Evolutionary conservation across 2,329 filamentous ascomycete species (phyloP).

Genomic region (Colletotrichum sp.): DNA sequence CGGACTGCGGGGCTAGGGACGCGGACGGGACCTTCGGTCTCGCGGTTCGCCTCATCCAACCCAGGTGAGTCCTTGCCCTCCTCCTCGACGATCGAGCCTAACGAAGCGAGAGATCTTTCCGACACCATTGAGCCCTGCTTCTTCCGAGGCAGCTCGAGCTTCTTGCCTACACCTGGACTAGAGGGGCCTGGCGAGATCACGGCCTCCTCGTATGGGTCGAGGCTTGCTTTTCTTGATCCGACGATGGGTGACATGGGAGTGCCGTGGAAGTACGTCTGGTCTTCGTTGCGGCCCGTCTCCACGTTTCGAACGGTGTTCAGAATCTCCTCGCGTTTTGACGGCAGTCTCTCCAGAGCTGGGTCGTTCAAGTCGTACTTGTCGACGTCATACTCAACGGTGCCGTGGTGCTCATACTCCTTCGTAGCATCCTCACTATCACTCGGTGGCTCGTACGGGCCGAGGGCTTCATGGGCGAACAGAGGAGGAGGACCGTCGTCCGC

Average conservation of each 20-base stretch:
- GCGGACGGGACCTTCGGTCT: constrained; percentile 17
- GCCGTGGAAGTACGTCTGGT: constrained; percentile 40
- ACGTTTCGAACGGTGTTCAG: constrained; percentile 51
- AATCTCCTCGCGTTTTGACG: constrained; percentile 48
- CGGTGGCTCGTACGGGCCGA: constrained; percentile 44
- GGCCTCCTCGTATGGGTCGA: constrained; percentile 41
- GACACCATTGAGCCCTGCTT: constrained; percentile 29
- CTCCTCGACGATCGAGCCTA: constrained; percentile 53
- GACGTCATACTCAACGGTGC: constrained; percentile 23
- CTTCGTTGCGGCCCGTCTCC: constrained; percentile 46
- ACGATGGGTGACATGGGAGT: constrained; percentile 39
- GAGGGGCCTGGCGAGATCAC: constrained; percentile 36
- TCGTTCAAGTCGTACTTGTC: constrained; percentile 46
- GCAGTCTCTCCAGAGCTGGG: constrained; percentile 53
- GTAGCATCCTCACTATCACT: constrained; percentile 31
- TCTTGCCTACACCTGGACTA: constrained; percentile 36
- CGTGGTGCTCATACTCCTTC: background rate
- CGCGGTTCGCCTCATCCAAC: constrained; percentile 14
- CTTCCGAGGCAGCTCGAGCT: constrained; percentile 29
- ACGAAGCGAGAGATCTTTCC: constrained; percentile 42
- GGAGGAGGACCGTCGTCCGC: constrained; percentile 34
- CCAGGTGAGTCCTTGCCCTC: constrained; percentile 23
- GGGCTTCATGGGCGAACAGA: constrained; percentile 52
- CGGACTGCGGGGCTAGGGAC: constrained; percentile 32
- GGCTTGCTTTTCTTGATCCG: constrained; percentile 35